These are phyloP conservation scores for Rhodamnia rubescens DNA, from an alignment of 345 rosid species.

Conservation along the genomic window DNA sequence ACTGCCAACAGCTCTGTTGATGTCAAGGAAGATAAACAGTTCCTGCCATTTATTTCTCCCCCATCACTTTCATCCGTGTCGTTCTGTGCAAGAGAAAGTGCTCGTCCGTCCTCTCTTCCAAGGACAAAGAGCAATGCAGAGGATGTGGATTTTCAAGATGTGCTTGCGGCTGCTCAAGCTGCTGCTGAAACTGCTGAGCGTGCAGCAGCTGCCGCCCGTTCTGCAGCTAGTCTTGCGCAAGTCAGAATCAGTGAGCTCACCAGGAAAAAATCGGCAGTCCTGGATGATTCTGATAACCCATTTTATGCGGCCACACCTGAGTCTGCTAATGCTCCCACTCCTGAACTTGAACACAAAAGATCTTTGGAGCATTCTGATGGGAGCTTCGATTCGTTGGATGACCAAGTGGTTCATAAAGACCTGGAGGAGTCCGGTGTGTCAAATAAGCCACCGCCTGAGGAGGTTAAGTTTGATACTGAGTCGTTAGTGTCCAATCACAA, in stretches of 20 bases:
- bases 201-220: constrained; percentile 83
- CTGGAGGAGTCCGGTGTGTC: constrained; percentile 2
- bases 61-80: constrained; percentile 27
- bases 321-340: constrained; percentile 8
- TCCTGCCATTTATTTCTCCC: constrained; percentile 47
- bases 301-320: constrained; percentile 16
- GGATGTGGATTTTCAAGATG: constrained; percentile 66
- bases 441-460: constrained; percentile 22
- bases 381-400: background rate
- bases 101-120: constrained; percentile 7
- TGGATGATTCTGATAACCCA: constrained; percentile 46
- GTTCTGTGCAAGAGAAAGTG: constrained; percentile 2
- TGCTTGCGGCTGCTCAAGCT: constrained; percentile 74
- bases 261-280: constrained; percentile 33
- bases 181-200: constrained; percentile 90
- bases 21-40: constrained; percentile 41
- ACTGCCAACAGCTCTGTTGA: constrained; percentile 6
- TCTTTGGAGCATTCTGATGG: constrained; percentile 23
- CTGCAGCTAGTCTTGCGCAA: constrained; percentile 92
- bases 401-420: background rate
- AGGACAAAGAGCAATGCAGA: constrained; percentile 25
- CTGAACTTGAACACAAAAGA: constrained; percentile 4
- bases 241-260: constrained; percentile 61
- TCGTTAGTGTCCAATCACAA: background rate
- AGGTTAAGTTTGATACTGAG: background rate